phyloP scores from a whole-genome alignment of 164 flowering plant genomes.

The Annona squamosa region DNA sequence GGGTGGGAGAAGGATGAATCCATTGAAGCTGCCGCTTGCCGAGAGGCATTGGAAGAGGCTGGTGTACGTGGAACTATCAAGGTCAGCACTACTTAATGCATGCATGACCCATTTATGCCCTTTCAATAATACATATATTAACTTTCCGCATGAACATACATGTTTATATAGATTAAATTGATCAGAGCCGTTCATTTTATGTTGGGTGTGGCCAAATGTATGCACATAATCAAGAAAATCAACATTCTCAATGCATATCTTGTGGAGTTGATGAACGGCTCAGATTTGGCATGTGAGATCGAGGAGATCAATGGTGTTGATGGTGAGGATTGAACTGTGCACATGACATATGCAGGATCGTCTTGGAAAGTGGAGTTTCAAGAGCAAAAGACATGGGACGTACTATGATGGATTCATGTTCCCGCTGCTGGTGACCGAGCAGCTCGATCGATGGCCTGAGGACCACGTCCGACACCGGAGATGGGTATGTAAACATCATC shows the following conservation, averaged over 20 bases:
- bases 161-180: no score
- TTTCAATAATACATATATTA: no score
- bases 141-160: neutral
- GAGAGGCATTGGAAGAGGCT: conserved; percentile 81
- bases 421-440: conserved; percentile 60
- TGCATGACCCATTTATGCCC: neutral
- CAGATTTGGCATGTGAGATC: neutral
- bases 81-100: conserved; percentile 19
- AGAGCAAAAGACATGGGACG: conserved; percentile 56
- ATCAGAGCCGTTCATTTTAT: neutral
- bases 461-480: conserved; percentile 39
- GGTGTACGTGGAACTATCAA: conserved; percentile 58
- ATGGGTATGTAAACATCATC: conserved; percentile 47
- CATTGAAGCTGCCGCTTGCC: conserved; percentile 46
- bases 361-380: conserved; percentile 68
- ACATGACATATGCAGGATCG: conserved; percentile 26
- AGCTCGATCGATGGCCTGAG: conserved; percentile 82
- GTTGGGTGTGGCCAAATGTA: neutral
- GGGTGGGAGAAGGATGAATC: conserved; percentile 86
- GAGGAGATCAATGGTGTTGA: neutral
- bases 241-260: no score
- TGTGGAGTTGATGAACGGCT: neutral
- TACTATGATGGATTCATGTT: conserved; percentile 68
- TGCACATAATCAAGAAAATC: no score
- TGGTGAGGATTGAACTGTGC: neutral